Base-by-base conservation (phyloP, 148 eudicot species). In the Vaccinium vitisidaea region DNA sequence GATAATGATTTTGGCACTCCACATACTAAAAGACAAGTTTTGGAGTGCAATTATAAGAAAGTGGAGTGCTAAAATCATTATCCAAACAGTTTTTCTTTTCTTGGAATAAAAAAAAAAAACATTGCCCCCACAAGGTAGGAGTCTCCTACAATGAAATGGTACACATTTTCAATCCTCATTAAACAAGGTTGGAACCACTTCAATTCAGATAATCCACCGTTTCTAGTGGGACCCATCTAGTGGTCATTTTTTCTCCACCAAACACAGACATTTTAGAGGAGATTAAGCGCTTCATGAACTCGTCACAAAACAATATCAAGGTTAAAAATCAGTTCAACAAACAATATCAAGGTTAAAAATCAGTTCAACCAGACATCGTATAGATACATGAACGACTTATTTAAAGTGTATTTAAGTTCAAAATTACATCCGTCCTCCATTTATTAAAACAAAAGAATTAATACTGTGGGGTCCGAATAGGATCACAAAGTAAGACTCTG, bases 211-310 rank as follows among this genome's bases (percentile, higher is more conserved):
- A 52, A 30, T 82, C 36, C 78, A 27, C 15, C 75, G 78, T 5
- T 59, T 59, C 54, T 9, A 18, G 77, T 84, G 84, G 86, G 82
- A 50, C 19, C 71, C 84, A 84, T 79, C 43, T 1, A 48, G 61
- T 13, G 12, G 55, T 58, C 59, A 50, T 52, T 49, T 70, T 70
- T 69, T 6, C 5, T 13, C 21, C 27, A n/a, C 30, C 27, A 8
- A 61, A 5, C 0, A 0, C 19, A 2, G 71, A 10, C 30, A n/a
- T 4, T 11, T 27, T n/a, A 27, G 36, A 32, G 36, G 15, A 10
- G 6, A 69, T 12, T 12, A 69, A 36, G 39, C 8, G 9, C 18
- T 30, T 5, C 6, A 0, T 23, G 1, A 1, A 7, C 5, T 70
- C 18, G 32, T 70, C 14, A 67, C 13, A 67, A 13, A 12, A 7